Base-by-base conservation (phyloP, 352 stramenopile species). In the Pythium phragmitis region DNA sequence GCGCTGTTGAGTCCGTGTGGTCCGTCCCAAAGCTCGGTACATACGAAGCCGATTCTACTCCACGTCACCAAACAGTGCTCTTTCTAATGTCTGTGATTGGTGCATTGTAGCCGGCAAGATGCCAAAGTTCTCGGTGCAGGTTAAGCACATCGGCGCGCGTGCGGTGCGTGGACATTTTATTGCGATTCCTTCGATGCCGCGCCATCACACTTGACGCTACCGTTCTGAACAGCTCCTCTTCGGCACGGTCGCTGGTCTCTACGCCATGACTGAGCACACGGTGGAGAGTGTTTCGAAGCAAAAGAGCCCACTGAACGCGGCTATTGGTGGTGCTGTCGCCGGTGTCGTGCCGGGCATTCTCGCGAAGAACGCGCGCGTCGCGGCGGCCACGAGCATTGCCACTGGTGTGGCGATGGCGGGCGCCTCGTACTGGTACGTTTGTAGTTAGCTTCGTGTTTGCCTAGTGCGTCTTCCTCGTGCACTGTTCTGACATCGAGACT, bases 1-100 rank as follows among this genome's bases (percentile, higher is more conserved):
- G 87, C 61, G 87, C 84, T 21, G 67, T 94, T 34, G 85, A 96
- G 75, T 92, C 87, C 4, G 87, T 96, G 43, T 96, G 87, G 87
- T 76, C 77, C 55, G 94, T 96, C 62, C 87, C 87, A 33, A 92
- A 91, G 78, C 84, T 94, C 61, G 87, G 87, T 93, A 60, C 26
- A 30, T 30, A 1, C 58, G 78, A 72, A 14, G 7, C 11, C 41
- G 13, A 28, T 41, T 16, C 41, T 13, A 13, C 7, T 21, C 14
- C 52, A 21, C 36, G 19, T n/a, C 19, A 12, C 14, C 28, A 6
- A 57, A 14, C n/a, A 33, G 16, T 16, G 4, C 11, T 7, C 1
- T 9, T 9, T 46, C 13, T 46, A 17, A 19, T 46, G 16, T 19
- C 5, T 46, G 39, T 46, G 39, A 46, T 21, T 46, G 39, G 11